Base-by-base conservation (phyloP, 1,139 yeast species). In the Pichia terricola region DNA sequence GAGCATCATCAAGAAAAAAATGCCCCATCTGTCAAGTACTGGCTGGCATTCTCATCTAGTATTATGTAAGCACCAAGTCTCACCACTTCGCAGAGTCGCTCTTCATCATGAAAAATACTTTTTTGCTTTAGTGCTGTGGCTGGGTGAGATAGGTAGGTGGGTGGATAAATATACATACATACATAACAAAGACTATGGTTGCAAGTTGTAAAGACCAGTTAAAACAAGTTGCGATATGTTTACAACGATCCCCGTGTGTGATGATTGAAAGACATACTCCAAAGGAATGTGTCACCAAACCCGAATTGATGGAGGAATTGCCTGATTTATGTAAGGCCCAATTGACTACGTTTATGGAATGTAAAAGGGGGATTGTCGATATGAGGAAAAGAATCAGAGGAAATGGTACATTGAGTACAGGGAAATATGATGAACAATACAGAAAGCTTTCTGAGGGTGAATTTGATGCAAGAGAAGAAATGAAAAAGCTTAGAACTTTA, bases 201-300 rank as follows among this genome's bases (percentile, higher is more conserved):
- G 64, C 64, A 31, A 59, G 63, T 72, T 91, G 98, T 64, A 82
- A 85, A 58, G 98, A 91, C 63, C 94, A 89, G 58, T 77, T 88
- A 57, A 86, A 78, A 56, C 95, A 95, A 16, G 87, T 91, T 50
- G 97, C 97, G 6, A 81, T 91, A 27, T 91, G 98, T 60, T 72
- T 91, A 41, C 98, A 91, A 62, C 72, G 96, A 61, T 88, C 97
- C 4, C 97, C 97, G 16, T 91, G 98, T 64, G 98, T 91, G 45
- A 73, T 91, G 68, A 75, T 91, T 36, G 86, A 91, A 51, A 71
- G 98, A 51, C 75, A 91, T 63, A 85, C 88, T 3, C 98, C 98
- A 4, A 82, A 85, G 52, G 81, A 87, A 49, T 91, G 98, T 60
- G 65, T 89, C 28, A 82, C 84, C 38, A 73, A 88, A 52, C 95